Base-by-base conservation (phyloP, 1,284 basidiomycete species). In the Cutaneotrichosporon daszewskae region DNA sequence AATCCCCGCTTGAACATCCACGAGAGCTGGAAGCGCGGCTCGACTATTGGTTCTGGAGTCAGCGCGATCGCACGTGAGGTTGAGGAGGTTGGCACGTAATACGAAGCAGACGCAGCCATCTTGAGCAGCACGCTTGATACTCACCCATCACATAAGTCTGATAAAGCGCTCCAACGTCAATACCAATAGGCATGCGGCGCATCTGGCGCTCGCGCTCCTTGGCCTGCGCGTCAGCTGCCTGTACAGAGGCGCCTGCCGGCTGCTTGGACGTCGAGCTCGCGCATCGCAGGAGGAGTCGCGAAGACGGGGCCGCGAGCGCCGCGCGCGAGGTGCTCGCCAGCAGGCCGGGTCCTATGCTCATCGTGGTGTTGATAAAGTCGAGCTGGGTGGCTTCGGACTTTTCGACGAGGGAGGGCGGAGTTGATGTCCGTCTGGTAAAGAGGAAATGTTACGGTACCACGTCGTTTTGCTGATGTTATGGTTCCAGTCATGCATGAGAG, bases 331-430 rank as follows among this genome's bases (percentile, higher is more conserved):
- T 40, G 37, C 40, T 43, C 20, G 49, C 49, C 17, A 45, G 40
- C 27, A 50, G 43, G 20, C 48, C 48, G 26, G 48, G 43, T 20
- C 43, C 37, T 27, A 51, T 22, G 26, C 44, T 43, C 49, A 51
- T 51, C 35, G 40, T 28, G 12, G 29, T 20, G 32, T n/a, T n/a
- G n/a, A n/a, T n/a, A n/a, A n/a, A n/a, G n/a, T n/a, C n/a, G n/a
- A n/a, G n/a, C n/a, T n/a, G n/a, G n/a, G n/a, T n/a, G n/a, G n/a
- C n/a, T n/a, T n/a, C n/a, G n/a, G n/a, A n/a, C n/a, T n/a, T n/a
- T n/a, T n/a, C n/a, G n/a, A n/a, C n/a, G n/a, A n/a, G n/a, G n/a
- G n/a, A n/a, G n/a, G n/a, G n/a, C n/a, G n/a, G n/a, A n/a, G n/a
- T n/a, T n/a, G n/a, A n/a, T n/a, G n/a, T n/a, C n/a, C n/a, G n/a